Evolutionary conservation across 1,139 yeast species (phyloP).

Genomic region (Geotrichum citri-aurantii): DNA sequence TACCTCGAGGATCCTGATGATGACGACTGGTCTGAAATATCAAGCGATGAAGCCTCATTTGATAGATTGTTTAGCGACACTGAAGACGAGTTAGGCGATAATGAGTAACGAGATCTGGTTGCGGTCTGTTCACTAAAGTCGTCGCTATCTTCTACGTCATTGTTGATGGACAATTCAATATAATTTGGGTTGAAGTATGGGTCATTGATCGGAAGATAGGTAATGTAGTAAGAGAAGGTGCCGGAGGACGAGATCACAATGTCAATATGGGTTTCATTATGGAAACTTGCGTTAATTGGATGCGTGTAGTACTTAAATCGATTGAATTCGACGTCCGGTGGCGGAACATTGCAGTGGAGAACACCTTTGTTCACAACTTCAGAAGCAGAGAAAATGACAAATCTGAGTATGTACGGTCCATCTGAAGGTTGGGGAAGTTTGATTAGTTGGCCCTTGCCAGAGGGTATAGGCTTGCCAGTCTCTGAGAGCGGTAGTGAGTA

Average conservation of each 20-base stretch:
- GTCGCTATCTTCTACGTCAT: neutral
- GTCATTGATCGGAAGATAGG: slow-evolving; percentile 27
- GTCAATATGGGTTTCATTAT: slow-evolving; percentile 51
- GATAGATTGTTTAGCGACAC: neutral
- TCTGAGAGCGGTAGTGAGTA: slow-evolving; percentile 29
- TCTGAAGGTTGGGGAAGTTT: slow-evolving; percentile 48
- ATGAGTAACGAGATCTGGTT: neutral
- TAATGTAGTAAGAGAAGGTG: slow-evolving; percentile 52
- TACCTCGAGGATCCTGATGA: neutral
- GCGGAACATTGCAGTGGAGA: slow-evolving; percentile 73
- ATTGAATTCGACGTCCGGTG: slow-evolving; percentile 43
- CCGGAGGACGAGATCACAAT: slow-evolving; percentile 71
- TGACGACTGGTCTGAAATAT: neutral
- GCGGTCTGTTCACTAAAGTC: neutral
- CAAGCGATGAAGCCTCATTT: neutral
- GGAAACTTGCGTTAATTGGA: slow-evolving; percentile 41
- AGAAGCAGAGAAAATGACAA: slow-evolving; percentile 71
- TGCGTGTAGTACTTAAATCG: slow-evolving; percentile 51
- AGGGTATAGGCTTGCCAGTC: slow-evolving; percentile 32
- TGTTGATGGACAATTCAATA: neutral
- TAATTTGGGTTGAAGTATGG: slow-evolving; percentile 20
- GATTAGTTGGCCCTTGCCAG: slow-evolving; percentile 48
- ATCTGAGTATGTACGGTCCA: slow-evolving; percentile 46
- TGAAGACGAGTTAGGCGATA: neutral
- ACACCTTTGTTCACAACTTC: slow-evolving; percentile 64